Base-by-base conservation (phyloP, 2,329 filamentous ascomycete species). In the Epichloe festucae region DNA sequence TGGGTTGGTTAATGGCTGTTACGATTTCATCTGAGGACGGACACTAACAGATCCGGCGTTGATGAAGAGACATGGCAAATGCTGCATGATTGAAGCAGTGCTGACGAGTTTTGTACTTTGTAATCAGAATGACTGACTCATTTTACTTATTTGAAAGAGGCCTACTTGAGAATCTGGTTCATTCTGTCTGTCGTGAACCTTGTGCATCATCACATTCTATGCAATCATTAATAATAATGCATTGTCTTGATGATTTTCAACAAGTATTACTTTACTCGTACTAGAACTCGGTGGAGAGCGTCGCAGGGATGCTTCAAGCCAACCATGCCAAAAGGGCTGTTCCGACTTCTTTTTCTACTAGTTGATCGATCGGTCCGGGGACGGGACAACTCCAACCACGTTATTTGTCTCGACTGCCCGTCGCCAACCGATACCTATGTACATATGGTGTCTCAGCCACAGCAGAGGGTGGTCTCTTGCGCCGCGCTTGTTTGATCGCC, bases 391-490 rank as follows among this genome's bases (percentile, higher is more conserved):
- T 39, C 36, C 5, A 10, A 39, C 14, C 5, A 21, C 12, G 40
- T 42, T 21, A 7, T 31, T 31, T 31, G 27, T 31, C 8, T 31
- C 10, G 27, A 31, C 27, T 31, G 8, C 8, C 27, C 27, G 8
- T 10, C 27, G 3, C 8, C 8, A 4, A 31, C 27, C 10, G 27
- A 31, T 10, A 8, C n/a, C 21, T 19, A n/a, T 17, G 1, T 21
- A 8, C 17, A 17, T 17, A 17, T 17, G 17, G 12, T 23, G 11
- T 1, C 12, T 31, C 58, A 72, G 40, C 68, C 69, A 51, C 70
- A 72, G 56, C 70, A 72, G 11, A 72, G 61, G 1, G 69, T 71
- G 11, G 67, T 60, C 53, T 71, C 68, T 10, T 62, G 61, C 14
- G 65, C 56, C 5, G 67, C 68, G 39, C 64, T 68, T 3, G 67